phyloP scores from a whole-genome alignment of 2,329 filamentous ascomycete genomes.

The Phialocephala subalpina region DNA sequence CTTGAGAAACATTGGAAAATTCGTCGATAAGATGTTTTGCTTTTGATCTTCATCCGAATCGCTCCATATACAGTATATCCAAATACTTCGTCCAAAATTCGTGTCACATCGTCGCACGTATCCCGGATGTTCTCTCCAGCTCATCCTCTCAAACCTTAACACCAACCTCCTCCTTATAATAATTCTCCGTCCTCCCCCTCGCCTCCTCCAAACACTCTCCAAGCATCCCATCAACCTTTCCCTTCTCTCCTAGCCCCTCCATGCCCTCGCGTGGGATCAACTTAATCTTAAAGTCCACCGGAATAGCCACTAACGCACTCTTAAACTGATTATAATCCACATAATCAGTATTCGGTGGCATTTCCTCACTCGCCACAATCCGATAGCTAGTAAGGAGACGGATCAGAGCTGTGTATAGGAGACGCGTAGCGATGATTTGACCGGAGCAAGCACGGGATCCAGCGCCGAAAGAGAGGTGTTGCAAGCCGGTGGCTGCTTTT shows the following conservation, averaged over 20 bases:
- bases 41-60: too few species aligned
- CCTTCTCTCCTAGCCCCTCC: conserved; percentile 13
- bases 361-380: conserved; percentile 54
- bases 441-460: conserved; percentile 60
- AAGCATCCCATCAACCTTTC: conserved; percentile 18
- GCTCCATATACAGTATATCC: too few species aligned
- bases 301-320: conserved; percentile 66
- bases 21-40: too few species aligned
- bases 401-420: conserved; percentile 58
- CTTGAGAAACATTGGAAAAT: too few species aligned
- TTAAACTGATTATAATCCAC: conserved; percentile 69
- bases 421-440: conserved; percentile 57
- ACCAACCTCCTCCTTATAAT: conserved; percentile 36
- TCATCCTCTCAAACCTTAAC: conserved; percentile 21
- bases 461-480: conserved; percentile 59
- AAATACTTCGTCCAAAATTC: neutral
- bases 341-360: conserved; percentile 67
- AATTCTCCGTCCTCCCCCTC: conserved; percentile 34
- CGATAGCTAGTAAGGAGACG: conserved; percentile 57
- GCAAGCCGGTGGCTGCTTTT: conserved; percentile 41
- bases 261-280: conserved; percentile 58
- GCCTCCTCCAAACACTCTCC: conserved; percentile 37
- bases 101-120: too few species aligned
- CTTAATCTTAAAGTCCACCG: conserved; percentile 63
- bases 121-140: neutral